Evolutionary conservation across 164 flowering plant genomes (phyloP), one percentile per base, ranked within the genome.

Genomic region (Cinnamomum chago): DNA sequence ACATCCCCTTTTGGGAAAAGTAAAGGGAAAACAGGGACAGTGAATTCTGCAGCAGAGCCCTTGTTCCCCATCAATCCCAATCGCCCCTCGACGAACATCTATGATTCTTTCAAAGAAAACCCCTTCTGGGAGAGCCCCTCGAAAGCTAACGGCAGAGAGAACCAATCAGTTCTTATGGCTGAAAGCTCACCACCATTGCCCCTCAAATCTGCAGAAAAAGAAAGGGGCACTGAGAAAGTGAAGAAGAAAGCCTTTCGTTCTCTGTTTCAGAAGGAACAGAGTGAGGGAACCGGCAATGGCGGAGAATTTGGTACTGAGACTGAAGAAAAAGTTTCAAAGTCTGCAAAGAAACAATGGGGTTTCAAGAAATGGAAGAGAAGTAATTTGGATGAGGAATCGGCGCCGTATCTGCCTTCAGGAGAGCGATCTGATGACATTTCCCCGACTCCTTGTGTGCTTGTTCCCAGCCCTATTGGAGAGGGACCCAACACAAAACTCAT

Each of bases 331-430:
- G 77, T 22, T 20, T 15, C 66, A 0, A 91, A 88, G 77, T 82
- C 88, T 2, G 86, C 73, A 0, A 90, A 87, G 72, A 90, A 84
- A 76, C 88, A 85, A 78, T 89, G 93, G 93, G 84, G 89, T 33
- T 85, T 89, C 15, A 89, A 84, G 90, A 92, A 86, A 77, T 89
- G 93, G 97, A 90, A 86, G 83, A 88, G 73, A 78, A 81, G 76
- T 60, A 82, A 83, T 65, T 67, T 72, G 3, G 88, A 86, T 33
- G 91, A 90, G 58, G 92, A 88, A 80, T 72, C 69, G 1, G 82
- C 90, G 72, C 89, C 92, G 50, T 71, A 76, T 70, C 68, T 87
- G 78, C 79, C 88, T 28, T 81, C 84, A 0, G 79, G 83, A 66
- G 92, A 88, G 65, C 88, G 83, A 70, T 87, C 90, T 2, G 88